phyloP scores from a whole-genome alignment of 257 asterid species.

The Misopates orontium region DNA sequence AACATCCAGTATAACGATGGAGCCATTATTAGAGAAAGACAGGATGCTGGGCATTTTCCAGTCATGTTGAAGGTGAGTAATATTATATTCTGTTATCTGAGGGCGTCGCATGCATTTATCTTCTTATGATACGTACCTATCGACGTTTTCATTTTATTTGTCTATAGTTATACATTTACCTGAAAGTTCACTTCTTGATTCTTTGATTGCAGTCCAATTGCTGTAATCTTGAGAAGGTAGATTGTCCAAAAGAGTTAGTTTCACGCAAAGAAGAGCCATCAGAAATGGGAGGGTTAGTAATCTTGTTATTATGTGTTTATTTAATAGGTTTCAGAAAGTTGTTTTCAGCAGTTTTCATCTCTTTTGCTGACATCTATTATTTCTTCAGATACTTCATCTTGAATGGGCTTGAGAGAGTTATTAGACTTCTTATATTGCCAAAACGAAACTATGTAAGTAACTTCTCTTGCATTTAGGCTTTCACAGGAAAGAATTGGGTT shows the following conservation, averaged over 20 bases:
- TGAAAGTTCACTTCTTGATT: slow-evolving; percentile 4
- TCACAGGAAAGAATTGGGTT: slow-evolving; percentile 14
- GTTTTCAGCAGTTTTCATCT: background rate
- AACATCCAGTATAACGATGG: slow-evolving; percentile 68
- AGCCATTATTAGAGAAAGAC: slow-evolving; percentile 51
- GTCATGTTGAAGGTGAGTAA: slow-evolving; percentile 80
- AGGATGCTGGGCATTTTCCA: slow-evolving; percentile 74
- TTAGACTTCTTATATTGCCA: slow-evolving; percentile 80
- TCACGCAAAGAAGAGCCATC: slow-evolving; percentile 78
- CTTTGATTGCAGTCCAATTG: slow-evolving; percentile 63
- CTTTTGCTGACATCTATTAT: slow-evolving; percentile 14
- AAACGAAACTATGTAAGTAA: slow-evolving; percentile 85
- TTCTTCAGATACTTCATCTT: slow-evolving; percentile 76
- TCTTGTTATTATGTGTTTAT: slow-evolving; percentile 23
- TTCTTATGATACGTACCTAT: slow-evolving; percentile 6
- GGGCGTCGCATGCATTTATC: background rate
- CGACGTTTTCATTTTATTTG: slow-evolving; percentile 10
- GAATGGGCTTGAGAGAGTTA: slow-evolving; percentile 94
- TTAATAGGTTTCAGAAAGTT: background rate
- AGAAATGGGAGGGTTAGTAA: slow-evolving; percentile 98
- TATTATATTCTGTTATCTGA: slow-evolving; percentile 3
- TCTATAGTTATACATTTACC: slow-evolving; percentile 6
- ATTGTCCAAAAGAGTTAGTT: slow-evolving; percentile 53
- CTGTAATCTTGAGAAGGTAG: slow-evolving; percentile 65
- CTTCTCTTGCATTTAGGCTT: slow-evolving; percentile 9